Base-by-base conservation (phyloP, 208 protist species). In the Leptomonas pyrrhocoris region DNA sequence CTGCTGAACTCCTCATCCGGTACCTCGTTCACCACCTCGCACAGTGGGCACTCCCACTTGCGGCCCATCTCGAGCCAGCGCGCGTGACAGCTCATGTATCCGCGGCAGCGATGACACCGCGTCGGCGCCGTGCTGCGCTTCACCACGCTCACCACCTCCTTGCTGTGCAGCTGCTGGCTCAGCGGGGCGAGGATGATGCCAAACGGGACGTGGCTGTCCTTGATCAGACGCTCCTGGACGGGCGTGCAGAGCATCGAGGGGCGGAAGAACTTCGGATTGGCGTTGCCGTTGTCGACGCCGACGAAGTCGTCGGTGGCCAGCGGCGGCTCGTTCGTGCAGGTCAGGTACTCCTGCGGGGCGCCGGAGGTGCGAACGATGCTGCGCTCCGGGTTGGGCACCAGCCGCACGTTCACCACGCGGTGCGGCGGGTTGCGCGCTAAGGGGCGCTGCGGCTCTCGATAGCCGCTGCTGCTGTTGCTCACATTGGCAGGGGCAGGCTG, bases 41-140 rank as follows among this genome's bases (percentile, higher is more conserved):
- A 98, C 25, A 98, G 71, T 43, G 92, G 84, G 77, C 97, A 98
- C 50, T 76, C 67, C 92, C 94, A 98, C 50, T 53, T 58, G 25
- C 89, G 73, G 46, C 97, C 97, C 68, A 96, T 85, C 45, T 98
- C 83, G 18, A 85, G 75, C 73, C 98, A 97, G 8, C 57, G 59
- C 11, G 90, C 82, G 72, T 95, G 88, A 42, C 87, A 92, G 65
- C 91, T 96, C 13, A 98, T 84, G 81, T 98, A 98, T 13, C 84
- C 89, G 58, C 95, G 89, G 78, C 97, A 98, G 57, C 95, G 92
- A 31, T 93, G 71, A 77, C 96, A 98, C n/a, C 96, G 92, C 42
- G 97, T 81, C 11, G 96, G 96, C 9, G 86, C 77, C 16, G 81
- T 66, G 36, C 68, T 83, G 21, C 61, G 54, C 71, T 56, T 54